Base-by-base conservation (phyloP, 805 yeast genomes). In the Ogataea saltuana region DNA sequence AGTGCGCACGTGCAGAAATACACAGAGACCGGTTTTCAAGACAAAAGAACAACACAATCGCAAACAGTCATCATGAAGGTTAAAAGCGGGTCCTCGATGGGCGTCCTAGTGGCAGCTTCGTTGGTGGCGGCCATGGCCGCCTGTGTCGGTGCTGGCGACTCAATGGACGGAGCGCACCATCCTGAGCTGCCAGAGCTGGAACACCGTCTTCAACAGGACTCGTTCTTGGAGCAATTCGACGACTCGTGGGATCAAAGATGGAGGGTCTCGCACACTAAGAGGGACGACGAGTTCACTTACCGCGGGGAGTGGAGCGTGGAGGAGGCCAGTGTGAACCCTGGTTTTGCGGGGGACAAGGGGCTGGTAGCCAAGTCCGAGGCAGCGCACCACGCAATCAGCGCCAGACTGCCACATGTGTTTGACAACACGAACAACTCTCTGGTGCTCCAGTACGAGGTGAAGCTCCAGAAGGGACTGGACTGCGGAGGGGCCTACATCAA, bases 401-500 rank as follows among this genome's bases (percentile, higher is more conserved):
- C 80, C 42, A 63, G 70, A 48, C 72, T 90, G 42, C 77, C 78
- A 15, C 45, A 63, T 20, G 75, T 82, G 2, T 72, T 89, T 44
- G 75, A 76, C 59, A 83, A 82, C 63, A 75, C 70, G 9, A 74
- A 73, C 52, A 70, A 79, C 44, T 81, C 88, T 12, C 70, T 90
- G 49, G 96, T 90, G 8, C 67, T 88, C 31, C 97, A 90, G 67
- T 90, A 88, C 64, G 97, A 90, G 65, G 86, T 88, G 42, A 89
- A 89, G 67, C 66, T 83, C 31, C 96, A 90, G 68, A 72, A 83
- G 30, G 87, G 86, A 8, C 68, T 88, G 43, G 72, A 72, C 33
- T 90, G 97, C 66, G 95, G 96, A 37, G 97, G 97, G 42, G 91
- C 95, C 1, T 90, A 89, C 66, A 63, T 90, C 52, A 90, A 90